These are phyloP conservation scores for Westerdykella aurantiaca DNA, from an alignment of 2,329 filamentous ascomycete species.

Conservation along the genomic window DNA sequence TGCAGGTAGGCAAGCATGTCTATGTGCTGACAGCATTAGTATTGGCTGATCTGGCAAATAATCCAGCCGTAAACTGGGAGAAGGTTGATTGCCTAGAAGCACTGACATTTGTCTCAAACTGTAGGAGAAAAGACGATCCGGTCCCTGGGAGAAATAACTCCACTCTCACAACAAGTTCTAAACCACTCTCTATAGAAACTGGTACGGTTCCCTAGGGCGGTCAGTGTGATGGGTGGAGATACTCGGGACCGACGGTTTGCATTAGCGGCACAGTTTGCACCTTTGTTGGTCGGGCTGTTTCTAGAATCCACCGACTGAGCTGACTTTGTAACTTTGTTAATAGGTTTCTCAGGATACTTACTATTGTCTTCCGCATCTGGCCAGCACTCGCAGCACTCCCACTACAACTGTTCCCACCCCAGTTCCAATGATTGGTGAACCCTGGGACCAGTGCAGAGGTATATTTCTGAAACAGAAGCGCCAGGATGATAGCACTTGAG, in stretches of 20 bases:
- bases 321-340: not conserved
- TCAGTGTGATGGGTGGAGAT: slow-evolving; percentile 12
- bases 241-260: slow-evolving; percentile 14
- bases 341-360: slow-evolving; percentile 10
- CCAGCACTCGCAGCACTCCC: slow-evolving; percentile 8
- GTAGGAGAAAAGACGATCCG: slow-evolving; percentile 24
- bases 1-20: slow-evolving; percentile 28
- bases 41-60: slow-evolving; percentile 21
- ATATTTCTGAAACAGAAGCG: not conserved
- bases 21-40: not conserved
- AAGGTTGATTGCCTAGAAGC: slow-evolving; percentile 52
- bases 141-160: slow-evolving; percentile 12
- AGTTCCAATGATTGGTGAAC: slow-evolving; percentile 6
- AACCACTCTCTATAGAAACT: slow-evolving; percentile 9
- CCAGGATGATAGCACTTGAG: not conserved
- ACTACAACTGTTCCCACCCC: slow-evolving; percentile 5
- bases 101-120: slow-evolving; percentile 44
- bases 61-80: slow-evolving; percentile 51
- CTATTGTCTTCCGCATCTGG: slow-evolving; percentile 14
- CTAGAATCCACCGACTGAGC: not conserved
- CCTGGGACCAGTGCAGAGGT: slow-evolving; percentile 16
- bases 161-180: slow-evolving; percentile 8
- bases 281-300: not conserved
- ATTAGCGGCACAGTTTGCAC: slow-evolving; percentile 12
- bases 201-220: slow-evolving; percentile 14